These are phyloP conservation scores for Calonectria pteridis DNA, from an alignment of 2,329 filamentous ascomycete species.

Conservation along the genomic window DNA sequence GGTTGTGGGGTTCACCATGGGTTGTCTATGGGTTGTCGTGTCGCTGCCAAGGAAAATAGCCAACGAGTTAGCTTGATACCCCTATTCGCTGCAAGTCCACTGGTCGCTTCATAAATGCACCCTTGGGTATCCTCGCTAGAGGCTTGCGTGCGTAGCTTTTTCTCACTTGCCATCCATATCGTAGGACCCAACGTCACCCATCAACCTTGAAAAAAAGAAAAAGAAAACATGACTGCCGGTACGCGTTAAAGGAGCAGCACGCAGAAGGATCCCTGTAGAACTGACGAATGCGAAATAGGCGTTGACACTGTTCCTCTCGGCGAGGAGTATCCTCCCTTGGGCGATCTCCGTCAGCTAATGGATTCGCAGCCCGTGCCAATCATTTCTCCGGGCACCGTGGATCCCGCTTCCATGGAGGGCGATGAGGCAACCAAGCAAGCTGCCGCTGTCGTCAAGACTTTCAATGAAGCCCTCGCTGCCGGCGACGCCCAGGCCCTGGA, in stretches of 20 bases:
- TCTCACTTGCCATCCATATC: not conserved
- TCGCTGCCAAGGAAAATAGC: not conserved
- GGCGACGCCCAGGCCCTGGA: not conserved
- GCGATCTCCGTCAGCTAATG: slow-evolving; percentile 18
- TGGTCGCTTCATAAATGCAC: slow-evolving; percentile 13
- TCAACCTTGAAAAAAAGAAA: not conserved
- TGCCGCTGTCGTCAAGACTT: not conserved
- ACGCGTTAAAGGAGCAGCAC: not conserved
- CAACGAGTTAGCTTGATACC: not conserved
- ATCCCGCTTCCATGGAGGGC: not conserved
- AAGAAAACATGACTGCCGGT: slow-evolving; percentile 16
- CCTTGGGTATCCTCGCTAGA: not conserved
- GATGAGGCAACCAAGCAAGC: not conserved
- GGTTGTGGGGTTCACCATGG: not conserved
- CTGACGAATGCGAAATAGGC: slow-evolving; percentile 1
- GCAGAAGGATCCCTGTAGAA: not conserved
- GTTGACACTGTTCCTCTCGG: not conserved
- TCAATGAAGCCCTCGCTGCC: slow-evolving; percentile 14
- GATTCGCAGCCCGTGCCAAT: slow-evolving; percentile 21
- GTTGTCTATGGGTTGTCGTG: not conserved
- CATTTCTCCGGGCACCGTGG: not conserved
- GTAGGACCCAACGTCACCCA: not conserved
- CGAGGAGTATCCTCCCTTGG: slow-evolving; percentile 11
- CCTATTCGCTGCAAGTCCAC: not conserved
- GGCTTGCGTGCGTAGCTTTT: not conserved